Evolutionary conservation across 2,329 filamentous ascomycete species (phyloP).

Genomic region (Anthostomella pinea): DNA sequence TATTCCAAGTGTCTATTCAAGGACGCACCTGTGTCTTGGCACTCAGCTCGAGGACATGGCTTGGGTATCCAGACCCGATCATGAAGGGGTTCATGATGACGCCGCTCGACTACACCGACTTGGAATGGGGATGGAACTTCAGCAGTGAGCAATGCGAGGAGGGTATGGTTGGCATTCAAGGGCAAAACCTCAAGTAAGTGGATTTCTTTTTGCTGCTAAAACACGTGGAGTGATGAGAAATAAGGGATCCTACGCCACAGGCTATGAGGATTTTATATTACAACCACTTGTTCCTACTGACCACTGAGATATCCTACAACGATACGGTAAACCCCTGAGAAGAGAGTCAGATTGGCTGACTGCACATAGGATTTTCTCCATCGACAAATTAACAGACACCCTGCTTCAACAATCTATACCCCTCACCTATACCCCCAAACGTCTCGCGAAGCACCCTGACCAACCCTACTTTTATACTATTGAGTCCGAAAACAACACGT

Average conservation of each 20-base stretch:
- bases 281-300: conserved; percentile 99
- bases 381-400: conserved; percentile 82
- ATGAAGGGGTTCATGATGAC: conserved; percentile 89
- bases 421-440: conserved; percentile 85
- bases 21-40: conserved; percentile 82
- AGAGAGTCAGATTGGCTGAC: conserved; percentile 32
- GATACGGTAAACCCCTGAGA: no score
- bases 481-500: conserved; percentile 87
- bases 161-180: conserved; percentile 91
- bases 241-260: conserved; percentile 54
- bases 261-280: conserved; percentile 57
- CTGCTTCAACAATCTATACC: conserved; percentile 83
- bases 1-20: conserved; percentile 89
- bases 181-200: conserved; percentile 77
- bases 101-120: conserved; percentile 79
- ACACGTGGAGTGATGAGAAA: conserved; percentile 59
- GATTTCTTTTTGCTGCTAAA: conserved; percentile 28
- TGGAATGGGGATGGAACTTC: conserved; percentile 96
- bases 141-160: conserved; percentile 91
- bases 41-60: conserved; percentile 90
- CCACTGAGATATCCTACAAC: conserved; percentile 34
- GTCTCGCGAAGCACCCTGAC: conserved; percentile 83
- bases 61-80: conserved; percentile 87
- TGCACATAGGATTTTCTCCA: conserved; percentile 74
- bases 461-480: conserved; percentile 90